A percentile compares a stretch with the other conserved stretches of the same genome.
These are phyloP conservation scores for Plenodomus biglobosus DNA, from an alignment of 2,329 filamentous ascomycete species.

Conservation along the genomic window DNA sequence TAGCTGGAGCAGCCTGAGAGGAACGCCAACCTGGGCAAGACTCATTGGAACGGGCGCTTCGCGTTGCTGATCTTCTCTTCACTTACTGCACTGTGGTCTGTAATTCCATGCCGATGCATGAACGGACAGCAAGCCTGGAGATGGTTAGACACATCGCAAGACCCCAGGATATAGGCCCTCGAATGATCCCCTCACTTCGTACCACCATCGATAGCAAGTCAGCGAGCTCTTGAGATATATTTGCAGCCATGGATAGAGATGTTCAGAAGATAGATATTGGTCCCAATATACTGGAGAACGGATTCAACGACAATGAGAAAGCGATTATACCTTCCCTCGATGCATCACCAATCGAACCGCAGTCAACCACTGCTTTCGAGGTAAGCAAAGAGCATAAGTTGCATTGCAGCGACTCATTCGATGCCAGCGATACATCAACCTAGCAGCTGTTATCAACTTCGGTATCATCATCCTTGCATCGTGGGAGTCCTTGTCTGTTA, in stretches of 20 bases:
- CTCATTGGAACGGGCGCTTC: not conserved
- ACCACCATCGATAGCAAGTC: not conserved
- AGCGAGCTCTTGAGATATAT: not conserved
- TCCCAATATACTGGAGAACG: not conserved
- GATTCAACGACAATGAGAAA: not conserved
- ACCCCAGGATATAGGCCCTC: not conserved
- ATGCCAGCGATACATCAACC: constrained; percentile 30
- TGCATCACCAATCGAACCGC: not conserved
- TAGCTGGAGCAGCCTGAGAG: not conserved
- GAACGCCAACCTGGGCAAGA: not conserved
- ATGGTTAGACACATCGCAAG: not conserved
- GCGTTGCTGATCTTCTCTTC: not conserved
- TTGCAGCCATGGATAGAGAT: not conserved
- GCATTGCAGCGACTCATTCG: not conserved
- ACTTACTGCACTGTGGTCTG: too few relatives aligned
- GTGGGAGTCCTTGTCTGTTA: constrained; percentile 31
- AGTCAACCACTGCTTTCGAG: not conserved
- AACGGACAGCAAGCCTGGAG: not conserved
- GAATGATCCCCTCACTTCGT: not conserved
- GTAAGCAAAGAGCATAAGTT: not conserved
- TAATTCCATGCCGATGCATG: not conserved
- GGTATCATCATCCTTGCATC: constrained; percentile 26
- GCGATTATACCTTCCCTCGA: not conserved
- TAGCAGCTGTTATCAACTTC: constrained; percentile 27
- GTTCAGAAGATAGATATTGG: not conserved